Conservation (phyloP, 352 stramenopile species). For the Albugo laibachii region DNA sequence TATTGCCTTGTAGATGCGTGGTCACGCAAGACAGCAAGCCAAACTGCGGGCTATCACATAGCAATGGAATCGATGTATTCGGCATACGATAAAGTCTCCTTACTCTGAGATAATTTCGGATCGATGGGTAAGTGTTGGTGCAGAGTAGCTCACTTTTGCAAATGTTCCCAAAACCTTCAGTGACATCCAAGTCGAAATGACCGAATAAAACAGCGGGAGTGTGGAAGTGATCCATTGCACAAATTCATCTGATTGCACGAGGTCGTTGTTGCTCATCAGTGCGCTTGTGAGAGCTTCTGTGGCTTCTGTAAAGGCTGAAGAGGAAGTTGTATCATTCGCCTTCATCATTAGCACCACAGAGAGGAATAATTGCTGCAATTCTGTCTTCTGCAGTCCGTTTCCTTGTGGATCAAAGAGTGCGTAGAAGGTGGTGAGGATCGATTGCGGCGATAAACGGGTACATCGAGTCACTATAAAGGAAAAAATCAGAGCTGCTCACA, state of each 20-base stretch:
- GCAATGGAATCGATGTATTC: background rate
- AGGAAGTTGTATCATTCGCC: too few species aligned
- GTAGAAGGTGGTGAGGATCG: conserved; percentile 29
- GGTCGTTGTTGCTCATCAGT: conserved; percentile 9
- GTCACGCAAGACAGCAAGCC: conserved; percentile 32
- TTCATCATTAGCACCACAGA: background rate
- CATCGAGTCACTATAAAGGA: conserved; percentile 29
- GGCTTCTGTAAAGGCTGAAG: conserved; percentile 1
- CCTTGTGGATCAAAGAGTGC: conserved; percentile 20
- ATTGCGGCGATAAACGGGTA: conserved; percentile 37
- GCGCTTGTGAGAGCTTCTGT: conserved; percentile 21
- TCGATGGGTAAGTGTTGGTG: conserved; percentile 26
- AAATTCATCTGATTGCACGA: conserved; percentile 34
- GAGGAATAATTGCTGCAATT: conserved; percentile 1
- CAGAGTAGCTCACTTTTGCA: conserved; percentile 25
- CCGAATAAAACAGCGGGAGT: conserved; percentile 51
- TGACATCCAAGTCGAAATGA: conserved; percentile 58
- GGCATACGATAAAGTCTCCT: background rate
- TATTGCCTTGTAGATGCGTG: conserved; percentile 27
- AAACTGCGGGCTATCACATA: conserved; percentile 30
- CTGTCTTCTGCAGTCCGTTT: conserved; percentile 3
- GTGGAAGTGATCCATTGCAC: conserved; percentile 31
- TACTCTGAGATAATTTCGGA: conserved; percentile 58
- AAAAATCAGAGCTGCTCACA: background rate
- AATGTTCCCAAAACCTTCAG: conserved; percentile 26